phyloP scores from a whole-genome alignment of 768 basidiomycete genomes.

The Leccinum truebloodii region DNA sequence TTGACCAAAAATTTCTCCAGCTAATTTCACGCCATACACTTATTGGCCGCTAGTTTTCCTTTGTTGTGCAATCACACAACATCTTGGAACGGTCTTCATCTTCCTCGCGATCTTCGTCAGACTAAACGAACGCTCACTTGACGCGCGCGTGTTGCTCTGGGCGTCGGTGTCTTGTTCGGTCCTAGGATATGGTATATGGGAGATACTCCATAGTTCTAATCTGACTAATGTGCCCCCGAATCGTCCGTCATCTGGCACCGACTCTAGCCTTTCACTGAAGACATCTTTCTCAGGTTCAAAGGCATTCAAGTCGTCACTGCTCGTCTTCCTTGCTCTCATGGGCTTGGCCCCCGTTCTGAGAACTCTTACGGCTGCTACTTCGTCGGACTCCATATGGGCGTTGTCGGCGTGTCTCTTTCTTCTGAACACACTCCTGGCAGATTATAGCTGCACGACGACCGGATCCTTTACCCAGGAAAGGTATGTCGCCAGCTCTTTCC shows the following conservation, averaged over 20 bases:
- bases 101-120: slow-evolving; percentile 81
- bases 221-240: slow-evolving; percentile 23
- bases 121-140: slow-evolving; percentile 61
- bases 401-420: slow-evolving; percentile 82
- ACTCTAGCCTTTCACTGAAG: slow-evolving; percentile 12
- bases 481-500: slow-evolving; percentile 38
- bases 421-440: slow-evolving; percentile 79
- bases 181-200: slow-evolving; percentile 64
- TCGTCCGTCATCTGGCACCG: slow-evolving; percentile 25
- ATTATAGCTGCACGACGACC: slow-evolving; percentile 62
- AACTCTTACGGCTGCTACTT: slow-evolving; percentile 92
- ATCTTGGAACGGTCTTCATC: slow-evolving; percentile 75
- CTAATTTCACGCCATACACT: slow-evolving; percentile 77
- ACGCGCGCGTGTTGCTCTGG: slow-evolving; percentile 71
- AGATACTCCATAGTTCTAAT: slow-evolving; percentile 46
- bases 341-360: slow-evolving; percentile 88
- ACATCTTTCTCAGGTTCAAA: slow-evolving; percentile 54
- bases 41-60: slow-evolving; percentile 72
- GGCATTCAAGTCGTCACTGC: slow-evolving; percentile 74
- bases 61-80: slow-evolving; percentile 80
- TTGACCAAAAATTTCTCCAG: slow-evolving; percentile 39
- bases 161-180: slow-evolving; percentile 60
- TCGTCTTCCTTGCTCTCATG: slow-evolving; percentile 87
- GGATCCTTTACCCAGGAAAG: slow-evolving; percentile 56
- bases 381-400: slow-evolving; percentile 97